These are phyloP conservation scores for Strobilomyces dryophilus DNA, from an alignment of 768 basidiomycete species.

Conservation along the genomic window DNA sequence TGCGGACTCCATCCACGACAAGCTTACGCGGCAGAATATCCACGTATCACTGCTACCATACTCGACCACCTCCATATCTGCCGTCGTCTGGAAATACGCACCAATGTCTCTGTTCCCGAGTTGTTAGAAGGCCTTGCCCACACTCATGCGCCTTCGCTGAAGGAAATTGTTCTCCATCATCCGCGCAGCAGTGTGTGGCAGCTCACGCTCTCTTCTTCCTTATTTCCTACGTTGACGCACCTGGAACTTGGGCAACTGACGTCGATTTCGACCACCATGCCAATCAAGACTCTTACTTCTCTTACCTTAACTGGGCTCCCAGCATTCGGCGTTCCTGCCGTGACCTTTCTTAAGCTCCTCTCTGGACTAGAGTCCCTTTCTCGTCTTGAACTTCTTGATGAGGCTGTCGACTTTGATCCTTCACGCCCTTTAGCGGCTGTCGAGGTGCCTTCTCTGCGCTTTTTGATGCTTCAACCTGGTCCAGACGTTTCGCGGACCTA, in stretches of 20 bases:
- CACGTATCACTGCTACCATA: constrained; percentile 22
- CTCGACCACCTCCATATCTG: constrained; percentile 26
- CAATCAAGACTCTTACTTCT: constrained; percentile 15
- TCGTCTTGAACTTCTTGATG: constrained; percentile 23
- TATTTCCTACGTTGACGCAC: constrained; percentile 19
- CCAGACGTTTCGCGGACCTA: constrained; percentile 27
- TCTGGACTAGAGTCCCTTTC: constrained; percentile 21
- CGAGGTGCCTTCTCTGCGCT: constrained; percentile 19
- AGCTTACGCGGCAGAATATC: constrained; percentile 18
- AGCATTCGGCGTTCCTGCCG: constrained; percentile 18
- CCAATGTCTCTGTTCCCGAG: constrained; percentile 22
- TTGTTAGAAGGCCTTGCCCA: constrained; percentile 21
- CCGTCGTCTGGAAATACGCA: constrained; percentile 24
- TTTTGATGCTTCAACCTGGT: constrained; percentile 21
- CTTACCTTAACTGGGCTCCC: constrained; percentile 25
- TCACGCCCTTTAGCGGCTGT: constrained; percentile 5
- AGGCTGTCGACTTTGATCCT: constrained; percentile 26
- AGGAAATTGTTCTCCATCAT: constrained; percentile 25
- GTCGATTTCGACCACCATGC: constrained; percentile 16
- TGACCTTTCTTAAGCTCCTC: constrained; percentile 20
- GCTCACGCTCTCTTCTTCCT: constrained; percentile 13
- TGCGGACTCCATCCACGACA: constrained; percentile 19
- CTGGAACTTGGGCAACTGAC: constrained; percentile 22
- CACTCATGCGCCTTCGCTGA: constrained; percentile 21
- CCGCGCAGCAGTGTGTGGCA: constrained; percentile 10